Evolutionary conservation across 176 grass and related monocot species (phyloP).

Genomic region (Lolium rigidum): DNA sequence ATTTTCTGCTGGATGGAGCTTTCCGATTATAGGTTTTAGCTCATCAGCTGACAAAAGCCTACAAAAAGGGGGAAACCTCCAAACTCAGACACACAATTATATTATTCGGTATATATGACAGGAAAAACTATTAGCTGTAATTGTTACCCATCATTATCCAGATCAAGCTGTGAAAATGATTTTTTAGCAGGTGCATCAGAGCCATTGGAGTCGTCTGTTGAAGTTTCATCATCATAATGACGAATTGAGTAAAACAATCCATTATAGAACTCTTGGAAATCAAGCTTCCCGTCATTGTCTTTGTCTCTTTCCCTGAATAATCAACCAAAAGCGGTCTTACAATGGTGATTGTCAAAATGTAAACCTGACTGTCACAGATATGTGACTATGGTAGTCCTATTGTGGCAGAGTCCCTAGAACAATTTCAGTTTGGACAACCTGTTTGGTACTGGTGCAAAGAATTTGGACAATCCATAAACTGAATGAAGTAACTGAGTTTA

Average conservation of each 20-base stretch:
- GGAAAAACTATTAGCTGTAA: conserved; percentile 31
- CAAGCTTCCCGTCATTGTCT: conserved; percentile 80
- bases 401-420: conserved; percentile 6
- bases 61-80: conserved; percentile 38
- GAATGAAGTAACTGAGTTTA: conserved; percentile 25
- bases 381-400: not conserved
- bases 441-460: conserved; percentile 20
- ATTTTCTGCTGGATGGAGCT: conserved; percentile 80
- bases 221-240: conserved; percentile 69
- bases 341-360: conserved; percentile 27
- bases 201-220: conserved; percentile 56
- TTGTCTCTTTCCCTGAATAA: conserved; percentile 92
- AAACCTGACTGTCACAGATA: not conserved
- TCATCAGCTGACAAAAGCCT: conserved; percentile 86
- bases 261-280: conserved; percentile 87
- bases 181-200: conserved; percentile 85
- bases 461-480: conserved; percentile 16
- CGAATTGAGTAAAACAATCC: conserved; percentile 86
- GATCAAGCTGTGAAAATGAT: conserved; percentile 83
- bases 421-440: conserved; percentile 27
- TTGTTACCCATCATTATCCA: conserved; percentile 88
- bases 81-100: conserved; percentile 26
- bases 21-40: conserved; percentile 69
- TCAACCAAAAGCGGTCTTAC: conserved; percentile 29
- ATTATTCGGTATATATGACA: conserved; percentile 25